phyloP scores from a whole-genome alignment of 331 rosid genomes.

The Cydonia oblonga region DNA sequence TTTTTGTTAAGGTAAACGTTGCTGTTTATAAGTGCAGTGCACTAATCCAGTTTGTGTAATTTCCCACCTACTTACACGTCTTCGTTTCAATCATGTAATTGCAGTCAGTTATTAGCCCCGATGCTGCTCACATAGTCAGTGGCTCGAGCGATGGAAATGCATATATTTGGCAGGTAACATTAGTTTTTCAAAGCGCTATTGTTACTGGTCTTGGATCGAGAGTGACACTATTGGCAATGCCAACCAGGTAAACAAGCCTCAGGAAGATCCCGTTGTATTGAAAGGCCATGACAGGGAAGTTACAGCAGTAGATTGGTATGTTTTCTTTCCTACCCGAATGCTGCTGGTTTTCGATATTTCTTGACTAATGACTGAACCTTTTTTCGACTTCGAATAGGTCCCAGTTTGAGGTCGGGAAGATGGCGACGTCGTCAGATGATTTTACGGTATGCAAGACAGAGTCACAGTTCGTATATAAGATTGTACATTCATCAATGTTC shows the following conservation, averaged over 20 bases:
- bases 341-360: not conserved
- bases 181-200: not conserved
- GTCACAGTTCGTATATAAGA: not conserved
- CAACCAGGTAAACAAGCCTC: slow-evolving; percentile 64
- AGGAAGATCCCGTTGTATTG: slow-evolving; percentile 41
- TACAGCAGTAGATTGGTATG: slow-evolving; percentile 82
- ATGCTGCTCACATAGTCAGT: slow-evolving; percentile 63
- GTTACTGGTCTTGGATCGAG: not conserved
- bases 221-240: slow-evolving; percentile 10
- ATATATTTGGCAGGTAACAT: slow-evolving; percentile 76
- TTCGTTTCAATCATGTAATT: slow-evolving; percentile 19
- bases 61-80: not conserved
- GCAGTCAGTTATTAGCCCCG: slow-evolving; percentile 82
- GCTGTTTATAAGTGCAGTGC: not conserved
- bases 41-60: not conserved
- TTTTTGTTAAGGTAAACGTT: slow-evolving; percentile 72
- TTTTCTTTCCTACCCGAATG: slow-evolving; percentile 7
- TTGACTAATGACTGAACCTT: not conserved
- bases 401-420: slow-evolving; percentile 46
- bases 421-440: slow-evolving; percentile 88
- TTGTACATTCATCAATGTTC: not conserved
- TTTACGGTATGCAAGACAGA: slow-evolving; percentile 44
- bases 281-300: slow-evolving; percentile 71
- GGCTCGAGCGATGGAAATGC: slow-evolving; percentile 88
- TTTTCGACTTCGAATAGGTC: slow-evolving; percentile 37